phyloP scores from a whole-genome alignment of 352 stramenopile species.

The Thalassiosira pacifica region DNA sequence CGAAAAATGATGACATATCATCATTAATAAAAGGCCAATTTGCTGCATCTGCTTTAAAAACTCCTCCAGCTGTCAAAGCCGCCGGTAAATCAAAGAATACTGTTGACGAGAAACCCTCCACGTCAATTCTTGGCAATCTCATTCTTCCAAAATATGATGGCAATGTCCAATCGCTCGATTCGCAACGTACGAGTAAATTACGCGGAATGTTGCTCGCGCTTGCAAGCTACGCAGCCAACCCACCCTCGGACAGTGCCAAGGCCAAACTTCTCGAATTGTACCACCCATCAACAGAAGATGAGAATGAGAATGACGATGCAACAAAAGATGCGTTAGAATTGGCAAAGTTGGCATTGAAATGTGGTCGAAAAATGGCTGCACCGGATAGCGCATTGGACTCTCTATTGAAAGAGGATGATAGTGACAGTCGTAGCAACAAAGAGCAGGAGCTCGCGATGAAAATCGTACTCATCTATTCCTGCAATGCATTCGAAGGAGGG shows the following conservation, averaged over 20 bases:
- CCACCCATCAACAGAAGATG: slow-evolving; percentile 53
- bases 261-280: slow-evolving; percentile 71
- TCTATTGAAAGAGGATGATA: slow-evolving; percentile 24
- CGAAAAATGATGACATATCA: slow-evolving; percentile 7
- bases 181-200: slow-evolving; percentile 57
- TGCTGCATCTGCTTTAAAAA: slow-evolving; percentile 5
- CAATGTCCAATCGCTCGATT: neutral
- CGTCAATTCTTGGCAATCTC: slow-evolving; percentile 17
- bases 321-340: slow-evolving; percentile 61
- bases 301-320: slow-evolving; percentile 31
- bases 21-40: too few species aligned
- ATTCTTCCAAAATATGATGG: slow-evolving; percentile 18
- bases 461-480: slow-evolving; percentile 80
- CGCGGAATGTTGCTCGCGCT: slow-evolving; percentile 73
- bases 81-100: neutral
- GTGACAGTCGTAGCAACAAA: too few species aligned
- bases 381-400: slow-evolving; percentile 34
- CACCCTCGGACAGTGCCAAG: slow-evolving; percentile 28
- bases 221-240: slow-evolving; percentile 57
- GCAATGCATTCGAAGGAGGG: slow-evolving; percentile 85
- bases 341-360: slow-evolving; percentile 64
- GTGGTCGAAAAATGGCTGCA: slow-evolving; percentile 54
- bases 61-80: neutral
- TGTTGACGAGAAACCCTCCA: neutral
- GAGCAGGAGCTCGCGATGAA: slow-evolving; percentile 33